Conservation (phyloP, 495 filamentous ascomycete genomes). For the Penicillium pulvis region DNA sequence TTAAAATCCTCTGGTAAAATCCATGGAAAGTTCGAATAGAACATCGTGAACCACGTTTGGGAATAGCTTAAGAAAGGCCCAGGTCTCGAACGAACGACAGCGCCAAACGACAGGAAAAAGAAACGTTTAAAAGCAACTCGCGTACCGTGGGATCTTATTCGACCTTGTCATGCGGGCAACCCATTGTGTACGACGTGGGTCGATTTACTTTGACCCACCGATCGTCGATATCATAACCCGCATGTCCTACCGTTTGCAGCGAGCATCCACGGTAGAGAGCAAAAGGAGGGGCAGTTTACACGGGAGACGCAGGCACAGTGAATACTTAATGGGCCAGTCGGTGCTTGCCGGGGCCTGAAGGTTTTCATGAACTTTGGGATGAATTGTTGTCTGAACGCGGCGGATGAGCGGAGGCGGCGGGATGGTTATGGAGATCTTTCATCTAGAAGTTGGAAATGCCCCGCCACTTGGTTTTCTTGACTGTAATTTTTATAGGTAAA, state of each 20-base stretch:
- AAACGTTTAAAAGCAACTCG: neutral
- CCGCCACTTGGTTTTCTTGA: neutral
- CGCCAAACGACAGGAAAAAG: neutral
- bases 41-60: neutral
- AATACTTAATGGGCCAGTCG: conserved; percentile 21
- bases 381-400: conserved; percentile 11
- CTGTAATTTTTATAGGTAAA: neutral
- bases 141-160: conserved; percentile 20
- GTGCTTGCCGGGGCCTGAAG: conserved; percentile 24
- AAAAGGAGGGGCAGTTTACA: conserved; percentile 11
- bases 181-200: conserved; percentile 9
- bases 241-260: conserved; percentile 24
- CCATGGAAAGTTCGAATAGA: neutral
- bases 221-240: conserved; percentile 23
- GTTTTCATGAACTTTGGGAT: conserved; percentile 15
- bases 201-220: conserved; percentile 12
- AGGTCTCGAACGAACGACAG: neutral
- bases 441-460: too few relatives aligned
- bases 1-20: neutral
- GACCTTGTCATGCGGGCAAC: conserved; percentile 18
- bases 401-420: neutral
- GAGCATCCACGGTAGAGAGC: neutral
- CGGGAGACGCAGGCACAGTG: conserved; percentile 24
- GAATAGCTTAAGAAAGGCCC: neutral
- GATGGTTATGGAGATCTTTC: too few relatives aligned